Evolutionary conservation across 2,329 filamentous ascomycete species (phyloP), one percentile per base, ranked within the genome.

Genomic region (Talaromyces marneffei): DNA sequence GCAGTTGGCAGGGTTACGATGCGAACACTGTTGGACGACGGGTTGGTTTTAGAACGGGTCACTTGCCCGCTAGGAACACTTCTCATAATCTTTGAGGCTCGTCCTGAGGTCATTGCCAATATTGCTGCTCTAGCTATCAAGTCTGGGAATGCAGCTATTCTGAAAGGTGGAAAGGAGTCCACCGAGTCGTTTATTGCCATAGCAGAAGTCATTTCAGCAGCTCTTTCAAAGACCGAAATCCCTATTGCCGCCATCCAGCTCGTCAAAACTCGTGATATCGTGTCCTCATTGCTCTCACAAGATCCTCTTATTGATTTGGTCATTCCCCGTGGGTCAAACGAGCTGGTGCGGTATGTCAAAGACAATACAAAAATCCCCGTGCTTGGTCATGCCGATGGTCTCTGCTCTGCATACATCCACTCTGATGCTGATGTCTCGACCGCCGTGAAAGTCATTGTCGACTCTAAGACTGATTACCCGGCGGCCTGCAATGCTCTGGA

Each of bases 91-190:
- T 99, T 99, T 72, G 94, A 99, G 78, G 94, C 94, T 37, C 89
- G 94, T 7, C 94, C 94, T 6, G 94, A 99, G 78, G 94, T 99
- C 66, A 97, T 99, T 71, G 94, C 93, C 72, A 99, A 99, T 76
- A 97, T 99, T 71, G 92, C 94, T 65, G 91, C 92, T 3, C 82
- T 99, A 25, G 92, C 94, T 39, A 90, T 99, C 76, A 99, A 99
- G 75, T 97, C 93, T 12, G 94, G 92, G 69, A 99, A 99, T 75
- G 90, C 94, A 37, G 94, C 92, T 57, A 97, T 99, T 69, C 81
- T 99, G 64, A 99, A 99, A 82, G 93, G 87, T 83, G 94, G 94
- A 66, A 96, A 96, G 74, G 94, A 99, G 77, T 97, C 92, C 0
- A 94, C 89, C 20, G 87, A 95, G 72, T 96, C 92, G n/a, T 97